Evolutionary conservation across 148 eudicot species (phyloP).

Genomic region (Camellia japonica): DNA sequence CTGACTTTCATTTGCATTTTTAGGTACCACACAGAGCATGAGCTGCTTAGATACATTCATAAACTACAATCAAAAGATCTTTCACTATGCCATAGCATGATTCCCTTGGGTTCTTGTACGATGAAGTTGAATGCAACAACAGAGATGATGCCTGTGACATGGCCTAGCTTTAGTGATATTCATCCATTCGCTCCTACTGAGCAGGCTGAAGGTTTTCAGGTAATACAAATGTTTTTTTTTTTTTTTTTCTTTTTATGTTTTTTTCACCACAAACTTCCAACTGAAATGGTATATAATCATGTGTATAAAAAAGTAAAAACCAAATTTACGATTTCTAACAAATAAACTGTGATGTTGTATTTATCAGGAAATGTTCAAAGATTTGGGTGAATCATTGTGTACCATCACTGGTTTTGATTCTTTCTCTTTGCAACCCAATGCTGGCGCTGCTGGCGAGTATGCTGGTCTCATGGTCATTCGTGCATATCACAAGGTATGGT

Average conservation of each 20-base stretch:
- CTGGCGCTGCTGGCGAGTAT: conserved; percentile 98
- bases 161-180: conserved; percentile 72
- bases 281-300: background rate
- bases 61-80: conserved; percentile 85
- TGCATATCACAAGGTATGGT: conserved; percentile 87
- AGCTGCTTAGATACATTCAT: conserved; percentile 81
- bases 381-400: conserved; percentile 80
- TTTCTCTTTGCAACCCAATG: conserved; percentile 98
- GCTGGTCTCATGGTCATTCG: conserved; percentile 98
- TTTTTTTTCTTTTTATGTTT: background rate
- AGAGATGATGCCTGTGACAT: conserved; percentile 98
- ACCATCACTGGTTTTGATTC: conserved; percentile 93
- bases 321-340: conserved; percentile 3
- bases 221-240: conserved; percentile 13
- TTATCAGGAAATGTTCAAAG: conserved; percentile 81
- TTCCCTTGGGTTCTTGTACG: conserved; percentile 96
- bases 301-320: conserved; percentile 11
- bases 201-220: conserved; percentile 94
- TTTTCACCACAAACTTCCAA: background rate
- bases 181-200: conserved; percentile 94
- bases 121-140: conserved; percentile 98
- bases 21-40: conserved; percentile 96
- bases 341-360: conserved; percentile 2
- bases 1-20: conserved; percentile 23
- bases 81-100: conserved; percentile 98